Base-by-base conservation (phyloP, 2,329 filamentous ascomycete species). In the Macroventuria anomochaeta region DNA sequence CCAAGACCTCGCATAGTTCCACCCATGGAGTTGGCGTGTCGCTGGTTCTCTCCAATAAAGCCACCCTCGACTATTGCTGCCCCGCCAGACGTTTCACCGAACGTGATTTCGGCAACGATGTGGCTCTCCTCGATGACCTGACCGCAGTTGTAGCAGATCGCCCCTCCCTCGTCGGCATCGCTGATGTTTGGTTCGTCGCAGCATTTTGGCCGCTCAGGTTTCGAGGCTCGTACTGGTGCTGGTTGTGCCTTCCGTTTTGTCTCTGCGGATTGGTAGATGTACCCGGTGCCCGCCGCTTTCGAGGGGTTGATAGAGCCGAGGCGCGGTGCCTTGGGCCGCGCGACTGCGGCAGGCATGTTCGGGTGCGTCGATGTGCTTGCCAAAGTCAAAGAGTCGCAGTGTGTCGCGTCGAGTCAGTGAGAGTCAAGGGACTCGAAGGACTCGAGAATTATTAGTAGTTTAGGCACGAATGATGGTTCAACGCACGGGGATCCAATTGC, bases 31-130 rank as follows among this genome's bases (percentile, higher is more conserved):
- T 89, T 86, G 25, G 89, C 88, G 67, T 90, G 87, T 20, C 90
- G 91, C 70, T 97, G 91, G 72, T 93, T 90, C 54, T 91, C 90
- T 47, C 87, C 88, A 56, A 99, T 86, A 70, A 88, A 96, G 58
- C 88, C 93, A 72, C 95, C 95, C 73, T 97, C 91, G 15, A 97
- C 91, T 43, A 96, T 85, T 46, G 93, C 93, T 41, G 90, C 91
- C 67, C 95, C 95, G 28, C 86, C 87, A 0, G 90, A 86, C 23
- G 86, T 89, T 78, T 99, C 93, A 61, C 92, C 92, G 69, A 97
- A 99, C 18, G 88, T 88, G 58, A 97, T 85, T 74, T 99, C 95
- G 41, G 91, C 85, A 53, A 97, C 93, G 58, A 97, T 96, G 69
- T 96, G 92, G 71, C 86, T 88, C 70, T 96, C 89, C 64, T 90